phyloP scores from a whole-genome alignment of 1,284 basidiomycete genomes.

The Irpex lacteus region DNA sequence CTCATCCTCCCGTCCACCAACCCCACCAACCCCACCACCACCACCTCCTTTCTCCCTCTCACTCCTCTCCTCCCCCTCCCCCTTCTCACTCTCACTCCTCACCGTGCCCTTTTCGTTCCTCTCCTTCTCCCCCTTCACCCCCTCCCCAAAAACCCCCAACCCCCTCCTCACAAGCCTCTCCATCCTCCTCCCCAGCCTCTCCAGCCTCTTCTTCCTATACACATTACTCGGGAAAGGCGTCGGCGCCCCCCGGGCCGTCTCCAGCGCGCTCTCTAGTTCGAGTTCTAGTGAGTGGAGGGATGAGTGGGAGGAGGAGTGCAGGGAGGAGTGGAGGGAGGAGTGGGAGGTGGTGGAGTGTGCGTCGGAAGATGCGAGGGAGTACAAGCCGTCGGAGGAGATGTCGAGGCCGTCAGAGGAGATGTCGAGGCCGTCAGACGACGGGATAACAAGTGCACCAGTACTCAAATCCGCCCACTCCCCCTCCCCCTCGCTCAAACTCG shows the following conservation, averaged over 20 bases:
- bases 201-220: constrained; percentile 14
- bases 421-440: constrained; percentile 7
- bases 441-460: background rate
- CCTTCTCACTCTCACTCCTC: background rate
- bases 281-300: no score
- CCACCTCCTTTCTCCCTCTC: background rate
- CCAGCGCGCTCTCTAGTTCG: no score
- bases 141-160: constrained; percentile 19
- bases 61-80: background rate
- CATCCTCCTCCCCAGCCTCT: constrained; percentile 23
- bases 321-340: constrained; percentile 14
- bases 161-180: constrained; percentile 26
- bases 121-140: background rate
- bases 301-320: background rate
- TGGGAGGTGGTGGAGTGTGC: no score
- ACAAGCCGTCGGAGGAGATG: constrained; percentile 11
- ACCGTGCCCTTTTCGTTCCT: background rate
- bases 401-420: no score
- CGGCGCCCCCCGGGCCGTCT: constrained; percentile 14
- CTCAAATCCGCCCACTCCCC: background rate
- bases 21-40: background rate
- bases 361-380: no score
- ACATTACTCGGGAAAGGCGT: constrained; percentile 29
- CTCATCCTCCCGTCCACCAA: no score
- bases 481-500: no score